Conservation (phyloP, 2,329 filamentous ascomycete species). For the Berkeleyomyces rouxiae region DNA sequence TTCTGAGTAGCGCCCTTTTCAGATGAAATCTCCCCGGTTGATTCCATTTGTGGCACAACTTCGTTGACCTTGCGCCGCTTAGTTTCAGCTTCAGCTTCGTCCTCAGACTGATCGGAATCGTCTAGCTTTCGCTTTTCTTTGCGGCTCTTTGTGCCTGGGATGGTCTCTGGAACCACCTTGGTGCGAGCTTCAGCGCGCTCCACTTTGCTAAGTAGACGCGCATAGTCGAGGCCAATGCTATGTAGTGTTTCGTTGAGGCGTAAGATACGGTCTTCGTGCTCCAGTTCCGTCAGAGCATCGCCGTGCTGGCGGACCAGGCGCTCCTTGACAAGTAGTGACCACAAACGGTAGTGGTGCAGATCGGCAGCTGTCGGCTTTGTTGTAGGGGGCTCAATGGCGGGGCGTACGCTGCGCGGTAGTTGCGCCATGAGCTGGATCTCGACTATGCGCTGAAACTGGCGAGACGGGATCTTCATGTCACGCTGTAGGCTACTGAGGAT, state of each 20-base stretch:
- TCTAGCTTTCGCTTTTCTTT: conserved; percentile 1
- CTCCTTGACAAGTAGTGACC: conserved; percentile 61
- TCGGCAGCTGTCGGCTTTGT: conserved; percentile 23
- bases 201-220: conserved; percentile 38
- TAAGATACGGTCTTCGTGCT: conserved; percentile 48
- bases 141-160: neutral
- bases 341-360: conserved; percentile 45
- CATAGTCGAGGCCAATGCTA: conserved; percentile 56
- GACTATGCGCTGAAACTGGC: conserved; percentile 59
- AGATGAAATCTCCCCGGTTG: neutral
- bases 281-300: conserved; percentile 53
- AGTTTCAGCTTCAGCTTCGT: neutral
- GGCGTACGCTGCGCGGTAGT: conserved; percentile 39
- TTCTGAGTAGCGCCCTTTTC: neutral
- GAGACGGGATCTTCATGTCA: conserved; percentile 52
- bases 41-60: neutral
- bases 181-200: conserved; percentile 21
- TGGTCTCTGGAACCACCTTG: neutral
- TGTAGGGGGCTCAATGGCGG: conserved; percentile 26
- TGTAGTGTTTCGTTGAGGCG: conserved; percentile 55
- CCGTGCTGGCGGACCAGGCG: conserved; percentile 60
- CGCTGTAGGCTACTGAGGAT: conserved; percentile 40
- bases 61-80: neutral
- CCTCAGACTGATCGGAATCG: neutral
- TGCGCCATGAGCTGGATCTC: conserved; percentile 58